Percentiles rank a stretch among this genome's conserved stretches.
Conservation (phyloP, 2,329 filamentous ascomycete genomes). For the Xenosphaeropsis pyriputrescens region DNA sequence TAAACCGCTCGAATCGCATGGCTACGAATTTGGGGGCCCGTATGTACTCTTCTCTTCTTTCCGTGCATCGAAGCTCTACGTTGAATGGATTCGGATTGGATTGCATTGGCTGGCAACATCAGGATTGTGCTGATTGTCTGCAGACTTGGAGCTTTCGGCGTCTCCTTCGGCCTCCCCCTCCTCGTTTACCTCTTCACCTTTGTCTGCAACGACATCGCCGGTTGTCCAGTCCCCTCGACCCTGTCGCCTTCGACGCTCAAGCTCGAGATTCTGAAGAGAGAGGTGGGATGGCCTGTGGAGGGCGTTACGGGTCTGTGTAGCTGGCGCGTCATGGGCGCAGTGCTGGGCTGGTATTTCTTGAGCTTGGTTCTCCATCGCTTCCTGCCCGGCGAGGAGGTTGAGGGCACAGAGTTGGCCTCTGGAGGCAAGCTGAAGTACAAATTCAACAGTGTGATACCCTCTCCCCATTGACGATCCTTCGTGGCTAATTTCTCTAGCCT, state of each 20-base stretch:
- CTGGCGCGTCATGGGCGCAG: slow-evolving; percentile 52
- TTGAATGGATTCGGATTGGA: too few species aligned
- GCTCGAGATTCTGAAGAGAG: slow-evolving; percentile 57
- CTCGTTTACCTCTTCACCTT: slow-evolving; percentile 71
- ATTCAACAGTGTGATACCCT: slow-evolving; percentile 47
- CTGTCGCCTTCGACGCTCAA: slow-evolving; percentile 59
- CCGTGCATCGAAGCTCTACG: too few species aligned
- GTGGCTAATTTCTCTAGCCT: slow-evolving; percentile 33
- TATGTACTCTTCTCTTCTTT: slow-evolving; percentile 6
- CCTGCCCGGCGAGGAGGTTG: slow-evolving; percentile 56
- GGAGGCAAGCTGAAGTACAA: slow-evolving; percentile 71
- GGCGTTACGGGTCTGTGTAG: slow-evolving; percentile 60
- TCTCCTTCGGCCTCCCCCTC: slow-evolving; percentile 69
- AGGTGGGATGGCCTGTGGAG: slow-evolving; percentile 66
- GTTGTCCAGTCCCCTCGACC: slow-evolving; percentile 76
- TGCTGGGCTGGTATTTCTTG: slow-evolving; percentile 64
- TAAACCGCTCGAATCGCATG: slow-evolving; percentile 9
- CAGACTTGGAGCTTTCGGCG: slow-evolving; percentile 61
- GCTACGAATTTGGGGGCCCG: slow-evolving; percentile 20
- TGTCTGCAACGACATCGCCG: slow-evolving; percentile 81
- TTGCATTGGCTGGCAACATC: too few species aligned
- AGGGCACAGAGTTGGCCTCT: slow-evolving; percentile 55
- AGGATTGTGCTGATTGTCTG: slow-evolving; percentile 2
- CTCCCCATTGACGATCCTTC: neutral
- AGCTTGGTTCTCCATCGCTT: slow-evolving; percentile 62